These are phyloP conservation scores for Saccharomycopsis sp. DNA, from an alignment of 805 yeast genomes.

Conservation along the genomic window DNA sequence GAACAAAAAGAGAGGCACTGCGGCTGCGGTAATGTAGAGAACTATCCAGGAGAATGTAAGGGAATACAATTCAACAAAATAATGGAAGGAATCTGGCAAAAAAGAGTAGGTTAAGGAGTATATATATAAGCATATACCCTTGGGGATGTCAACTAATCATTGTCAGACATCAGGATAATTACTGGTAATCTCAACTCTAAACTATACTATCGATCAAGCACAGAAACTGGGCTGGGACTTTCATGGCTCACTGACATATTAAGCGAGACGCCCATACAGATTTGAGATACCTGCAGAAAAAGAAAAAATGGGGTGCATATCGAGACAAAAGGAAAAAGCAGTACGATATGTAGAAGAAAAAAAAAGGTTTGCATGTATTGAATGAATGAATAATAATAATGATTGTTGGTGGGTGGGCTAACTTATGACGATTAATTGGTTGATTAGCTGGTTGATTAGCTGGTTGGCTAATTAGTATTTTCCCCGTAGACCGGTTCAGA, in stretches of 20 bases:
- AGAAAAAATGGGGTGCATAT: background rate
- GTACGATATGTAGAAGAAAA: background rate
- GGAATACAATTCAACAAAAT: background rate
- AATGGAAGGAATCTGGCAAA: background rate
- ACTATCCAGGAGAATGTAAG: background rate
- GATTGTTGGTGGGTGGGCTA: no score
- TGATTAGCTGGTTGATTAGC: background rate
- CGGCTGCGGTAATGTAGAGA: no score
- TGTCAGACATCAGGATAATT: background rate
- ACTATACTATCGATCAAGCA: no score
- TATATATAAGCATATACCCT: background rate
- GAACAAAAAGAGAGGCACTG: background rate
- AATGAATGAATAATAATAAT: background rate
- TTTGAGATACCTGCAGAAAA: background rate
- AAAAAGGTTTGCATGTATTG: background rate
- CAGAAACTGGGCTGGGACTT: background rate
- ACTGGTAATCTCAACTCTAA: background rate
- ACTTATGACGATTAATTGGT: no score
- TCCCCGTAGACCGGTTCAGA: background rate
- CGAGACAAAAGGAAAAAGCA: background rate
- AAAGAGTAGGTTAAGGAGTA: background rate
- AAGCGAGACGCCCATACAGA: no score
- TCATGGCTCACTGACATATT: background rate
- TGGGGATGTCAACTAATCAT: background rate
- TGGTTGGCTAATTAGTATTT: background rate